Conservation (phyloP, 495 filamentous ascomycete species). For the Tuber indicum region DNA sequence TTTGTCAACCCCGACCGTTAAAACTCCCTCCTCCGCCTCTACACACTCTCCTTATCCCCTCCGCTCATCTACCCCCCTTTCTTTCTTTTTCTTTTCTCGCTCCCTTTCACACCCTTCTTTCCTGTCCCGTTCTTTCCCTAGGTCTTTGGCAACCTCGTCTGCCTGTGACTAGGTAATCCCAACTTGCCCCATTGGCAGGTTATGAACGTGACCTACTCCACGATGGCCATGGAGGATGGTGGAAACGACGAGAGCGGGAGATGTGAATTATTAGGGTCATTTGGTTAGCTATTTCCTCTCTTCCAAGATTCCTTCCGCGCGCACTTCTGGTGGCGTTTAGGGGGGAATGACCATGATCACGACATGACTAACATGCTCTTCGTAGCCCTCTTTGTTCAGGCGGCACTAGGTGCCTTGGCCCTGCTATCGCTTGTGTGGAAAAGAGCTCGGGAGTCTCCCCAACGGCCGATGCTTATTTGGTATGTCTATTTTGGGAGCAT, state of each 20-base stretch:
- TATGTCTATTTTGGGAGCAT: conserved; percentile 10
- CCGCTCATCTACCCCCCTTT: background rate
- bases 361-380: conserved; percentile 1
- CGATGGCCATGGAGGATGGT: conserved; percentile 27
- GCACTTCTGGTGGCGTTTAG: background rate
- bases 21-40: conserved; percentile 1
- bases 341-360: conserved; percentile 3
- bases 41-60: background rate
- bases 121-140: conserved; percentile 4
- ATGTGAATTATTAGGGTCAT: conserved; percentile 40
- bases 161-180: conserved; percentile 6
- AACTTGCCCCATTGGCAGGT: conserved; percentile 10
- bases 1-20: background rate
- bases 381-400: conserved; percentile 73
- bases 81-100: background rate
- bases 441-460: conserved; percentile 82
- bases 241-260: conserved; percentile 29
- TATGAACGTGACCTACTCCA: conserved; percentile 33
- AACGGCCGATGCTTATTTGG: conserved; percentile 89
- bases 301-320: background rate
- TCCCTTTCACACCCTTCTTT: background rate
- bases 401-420: conserved; percentile 75
- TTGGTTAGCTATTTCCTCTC: conserved; percentile 30
- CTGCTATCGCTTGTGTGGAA: conserved; percentile 84
- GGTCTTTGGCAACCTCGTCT: background rate